Conservation (phyloP, 345 rosid genomes). For the Citrus hindsii region DNA sequence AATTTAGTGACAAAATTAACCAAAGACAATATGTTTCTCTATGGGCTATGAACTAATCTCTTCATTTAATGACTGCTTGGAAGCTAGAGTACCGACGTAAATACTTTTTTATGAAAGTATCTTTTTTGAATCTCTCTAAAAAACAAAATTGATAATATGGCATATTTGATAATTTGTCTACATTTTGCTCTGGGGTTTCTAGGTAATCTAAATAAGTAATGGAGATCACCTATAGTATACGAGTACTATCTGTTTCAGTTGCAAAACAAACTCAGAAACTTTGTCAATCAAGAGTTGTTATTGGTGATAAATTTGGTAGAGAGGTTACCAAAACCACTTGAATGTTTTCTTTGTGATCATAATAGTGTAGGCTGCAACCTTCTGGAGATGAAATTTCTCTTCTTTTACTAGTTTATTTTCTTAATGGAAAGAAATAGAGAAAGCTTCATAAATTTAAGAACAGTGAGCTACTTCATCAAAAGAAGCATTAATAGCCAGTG, state of each 20-base stretch:
- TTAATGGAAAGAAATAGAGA: no score
- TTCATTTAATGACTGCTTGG: not conserved
- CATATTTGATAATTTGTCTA: not conserved
- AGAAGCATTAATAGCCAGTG: no score
- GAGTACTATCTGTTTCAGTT: not conserved
- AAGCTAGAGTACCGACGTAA: not conserved
- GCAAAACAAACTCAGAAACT: not conserved
- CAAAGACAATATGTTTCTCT: not conserved
- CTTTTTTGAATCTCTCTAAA: not conserved
- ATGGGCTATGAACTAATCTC: not conserved
- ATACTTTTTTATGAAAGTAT: not conserved
- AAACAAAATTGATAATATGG: not conserved
- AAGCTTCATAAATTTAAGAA: no score
- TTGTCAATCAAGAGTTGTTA: not conserved
- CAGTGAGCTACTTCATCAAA: no score
- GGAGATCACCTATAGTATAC: not conserved
- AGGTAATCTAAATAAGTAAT: not conserved
- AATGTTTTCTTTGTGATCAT: not conserved
- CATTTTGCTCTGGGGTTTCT: not conserved
- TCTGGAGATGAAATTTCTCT: not conserved
- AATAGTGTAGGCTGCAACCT: not conserved
- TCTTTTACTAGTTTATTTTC: not conserved
- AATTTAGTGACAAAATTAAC: not conserved
- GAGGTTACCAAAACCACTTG: not conserved
- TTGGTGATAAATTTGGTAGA: not conserved